Evolutionary conservation across 148 eudicot genomes (phyloP), one percentile per base, ranked within the genome.

Genomic region (Gaultheria prostrata): DNA sequence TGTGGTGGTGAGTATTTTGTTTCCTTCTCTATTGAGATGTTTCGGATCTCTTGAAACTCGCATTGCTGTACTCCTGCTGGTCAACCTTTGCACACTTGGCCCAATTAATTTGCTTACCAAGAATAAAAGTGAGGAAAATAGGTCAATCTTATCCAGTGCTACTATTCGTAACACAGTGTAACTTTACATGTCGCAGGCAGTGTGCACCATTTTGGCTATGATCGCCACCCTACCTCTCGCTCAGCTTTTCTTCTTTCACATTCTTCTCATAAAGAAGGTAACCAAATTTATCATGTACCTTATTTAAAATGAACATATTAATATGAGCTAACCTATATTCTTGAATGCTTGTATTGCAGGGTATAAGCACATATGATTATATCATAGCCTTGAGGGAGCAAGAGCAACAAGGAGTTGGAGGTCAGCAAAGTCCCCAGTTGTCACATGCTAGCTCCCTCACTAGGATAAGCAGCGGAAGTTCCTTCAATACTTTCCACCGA

Each of bases 211-310:
- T 78, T 86, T 97, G 91, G 98, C 99, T 39, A 93, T 95, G 97
- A 85, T 93, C 83, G 99, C 98, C 20, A 97, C 95, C 73, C 88
- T 97, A 83, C 99, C 98, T 9, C 85, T 95, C 53, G 96, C 89
- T 77, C 99, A 97, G 87, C 99, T 97, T 82, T 97, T 97, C 95
- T 95, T 93, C 92, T 97, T 97, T 89, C 99, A 97, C 87, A 92
- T 97, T 84, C 98, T 97, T 82, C 96, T 97, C 46, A 92, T 95
- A 72, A 97, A 97, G 88, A 97, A 97, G 96, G 99, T 93, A 45
- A 86, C 84, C 1, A 43, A 81, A 63, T 32, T 45, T 15, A 33
- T 30, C 77, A 39, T 39, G n/a, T 69, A 32, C 35, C 20, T 49
- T 33, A 17, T 30, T 46, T 8, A 26, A 9, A 61, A 61, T 11